Evolutionary conservation across 108 stramenopile genomes (phyloP), one percentile per base, ranked within the genome.

Genomic region (Fistulifera solaris): DNA sequence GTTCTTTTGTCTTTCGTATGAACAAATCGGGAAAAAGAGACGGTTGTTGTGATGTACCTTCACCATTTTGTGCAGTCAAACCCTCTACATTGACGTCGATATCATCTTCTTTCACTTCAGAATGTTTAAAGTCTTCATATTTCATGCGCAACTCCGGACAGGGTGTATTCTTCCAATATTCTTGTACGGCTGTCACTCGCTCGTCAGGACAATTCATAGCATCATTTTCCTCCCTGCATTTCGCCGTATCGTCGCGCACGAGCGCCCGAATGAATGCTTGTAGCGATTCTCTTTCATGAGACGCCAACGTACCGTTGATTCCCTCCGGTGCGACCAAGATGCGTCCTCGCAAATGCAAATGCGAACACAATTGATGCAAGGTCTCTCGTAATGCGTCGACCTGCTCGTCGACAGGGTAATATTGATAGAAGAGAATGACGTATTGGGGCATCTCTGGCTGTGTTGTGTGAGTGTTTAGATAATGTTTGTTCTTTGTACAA

Each of bases 231-330:
- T 17, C 19, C 41, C 3, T n/a, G 21, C 22, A 31, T 58, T 14
- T 12, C 11, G 27, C 15, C 23, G 17, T 54, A 84, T 46, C 54
- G 67, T 61, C 40, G 48, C 41, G 14, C 63, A 15, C 22, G 6
- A 85, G 55, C 26, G 23, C 16, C 10, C 27, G 31, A 44, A 80
- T 83, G 48, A 85, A 81, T 19, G 51, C 45, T 52, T 66, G 40
- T 54, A 86, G 57, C 27, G 52, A 27, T 0, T 23, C 23, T 11
- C 56, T 42, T n/a, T 1, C 31, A 3, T 6, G 6, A 6, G 84
- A 84, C 43, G 72, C 76, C 41, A 91, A 45, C 3, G 84, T 85
- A 18, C 83, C 89, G 48, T 91, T 91, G 52, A 91, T 62, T 0
- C 89, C 89, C 58, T 91, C 89, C 11, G 49, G 27, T 26, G 70